A percentile compares a stretch with the other conserved stretches of the same genome.
These are phyloP conservation scores for Trichoderma atroviride DNA, from an alignment of 2,329 filamentous ascomycete species.

Conservation along the genomic window DNA sequence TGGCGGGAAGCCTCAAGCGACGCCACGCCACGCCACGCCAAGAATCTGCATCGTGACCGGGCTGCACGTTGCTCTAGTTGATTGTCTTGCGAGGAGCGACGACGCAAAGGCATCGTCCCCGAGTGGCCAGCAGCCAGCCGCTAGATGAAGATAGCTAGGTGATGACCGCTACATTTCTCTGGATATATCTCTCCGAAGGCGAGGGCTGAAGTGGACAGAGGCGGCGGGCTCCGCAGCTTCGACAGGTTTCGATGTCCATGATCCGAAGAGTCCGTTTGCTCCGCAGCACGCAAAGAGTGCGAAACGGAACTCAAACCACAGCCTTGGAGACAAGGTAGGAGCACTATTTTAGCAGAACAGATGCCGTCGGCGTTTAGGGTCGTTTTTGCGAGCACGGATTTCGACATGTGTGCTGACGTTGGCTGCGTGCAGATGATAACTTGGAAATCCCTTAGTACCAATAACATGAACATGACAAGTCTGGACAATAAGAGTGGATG, in stretches of 20 bases:
- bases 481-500: not conserved
- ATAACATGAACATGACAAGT: not conserved
- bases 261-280: not conserved
- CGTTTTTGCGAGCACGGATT: not conserved
- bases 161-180: not conserved
- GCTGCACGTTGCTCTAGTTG: constrained; percentile 1
- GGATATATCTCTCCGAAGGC: not conserved
- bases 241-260: not conserved
- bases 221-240: not conserved
- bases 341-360: not conserved
- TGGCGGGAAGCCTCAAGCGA: not conserved
- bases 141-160: not conserved
- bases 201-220: not conserved
- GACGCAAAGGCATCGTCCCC: not conserved
- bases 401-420: not conserved
- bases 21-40: not conserved
- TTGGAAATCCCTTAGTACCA: too few relatives aligned
- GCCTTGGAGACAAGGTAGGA: not conserved
- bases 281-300: not conserved
- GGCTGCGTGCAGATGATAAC: not conserved
- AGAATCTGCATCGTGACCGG: not conserved
- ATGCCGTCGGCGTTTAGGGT: not conserved
- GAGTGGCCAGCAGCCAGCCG: not conserved
- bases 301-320: not conserved
- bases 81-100: not conserved